phyloP scores from a whole-genome alignment of 257 asterid species.

The Solanum rostratum region DNA sequence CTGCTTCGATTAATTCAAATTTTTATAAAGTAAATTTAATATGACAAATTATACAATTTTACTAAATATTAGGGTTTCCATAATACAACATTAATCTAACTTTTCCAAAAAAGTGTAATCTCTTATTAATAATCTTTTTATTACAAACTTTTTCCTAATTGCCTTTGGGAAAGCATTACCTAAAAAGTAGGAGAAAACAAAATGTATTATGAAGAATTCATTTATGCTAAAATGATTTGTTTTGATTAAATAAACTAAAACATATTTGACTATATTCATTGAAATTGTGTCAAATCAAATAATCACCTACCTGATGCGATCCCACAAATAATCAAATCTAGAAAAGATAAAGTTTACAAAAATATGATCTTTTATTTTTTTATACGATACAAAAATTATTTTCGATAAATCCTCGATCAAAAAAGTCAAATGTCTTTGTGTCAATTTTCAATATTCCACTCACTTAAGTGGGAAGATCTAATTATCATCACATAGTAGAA shows the following conservation, averaged over 20 bases:
- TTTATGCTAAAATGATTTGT: neutral
- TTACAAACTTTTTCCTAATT: neutral
- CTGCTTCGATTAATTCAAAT: neutral
- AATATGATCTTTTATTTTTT: neutral
- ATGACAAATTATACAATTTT: neutral
- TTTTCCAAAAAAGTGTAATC: neutral
- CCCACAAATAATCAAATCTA: no score
- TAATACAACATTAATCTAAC: neutral
- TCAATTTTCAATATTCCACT: neutral
- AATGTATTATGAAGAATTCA: neutral
- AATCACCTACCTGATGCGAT: no score
- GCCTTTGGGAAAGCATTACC: neutral
- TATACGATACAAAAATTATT: neutral
- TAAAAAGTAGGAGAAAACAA: neutral
- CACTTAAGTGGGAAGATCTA: neutral
- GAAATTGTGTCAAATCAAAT: neutral
- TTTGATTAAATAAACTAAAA: neutral
- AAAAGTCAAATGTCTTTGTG: neutral
- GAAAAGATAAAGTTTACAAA: fast-evolving
- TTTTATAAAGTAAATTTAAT: no score
- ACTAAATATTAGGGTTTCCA: neutral
- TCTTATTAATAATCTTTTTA: neutral
- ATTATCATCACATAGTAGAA: neutral
- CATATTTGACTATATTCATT: no score
- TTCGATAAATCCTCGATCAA: fast-evolving